Percentiles rank a stretch among this genome's conserved stretches.
Conservation (phyloP, 2,329 filamentous ascomycete species). For the Pestalotiopsis sp. region DNA sequence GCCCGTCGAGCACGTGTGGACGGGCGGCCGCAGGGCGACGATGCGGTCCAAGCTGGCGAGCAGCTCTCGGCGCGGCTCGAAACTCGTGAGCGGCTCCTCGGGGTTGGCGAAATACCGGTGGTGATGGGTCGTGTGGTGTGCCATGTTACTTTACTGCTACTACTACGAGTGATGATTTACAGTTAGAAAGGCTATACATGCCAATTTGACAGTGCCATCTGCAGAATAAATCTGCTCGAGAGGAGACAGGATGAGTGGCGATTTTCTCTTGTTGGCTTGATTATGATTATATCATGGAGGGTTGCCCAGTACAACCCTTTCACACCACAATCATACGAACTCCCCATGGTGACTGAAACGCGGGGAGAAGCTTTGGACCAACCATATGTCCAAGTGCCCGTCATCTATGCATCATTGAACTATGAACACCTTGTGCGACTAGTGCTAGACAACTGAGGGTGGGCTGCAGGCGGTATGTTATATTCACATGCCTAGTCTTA, state of each 20-base stretch:
- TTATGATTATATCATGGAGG: too few relatives aligned
- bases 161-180: too few relatives aligned
- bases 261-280: too few relatives aligned
- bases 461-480: too few relatives aligned
- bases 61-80: constrained; percentile 23
- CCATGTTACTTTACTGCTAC: neutral
- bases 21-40: constrained; percentile 22
- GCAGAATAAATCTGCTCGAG: neutral
- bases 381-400: neutral
- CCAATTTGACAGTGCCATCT: neutral
- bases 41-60: constrained; percentile 26
- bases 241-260: too few relatives aligned
- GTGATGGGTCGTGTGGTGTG: neutral
- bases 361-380: neutral
- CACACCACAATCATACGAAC: neutral
- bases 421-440: neutral
- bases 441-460: neutral
- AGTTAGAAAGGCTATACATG: neutral
- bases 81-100: constrained; percentile 6
- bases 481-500: too few relatives aligned
- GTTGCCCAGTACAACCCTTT: neutral
- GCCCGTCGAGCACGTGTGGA: constrained; percentile 29
- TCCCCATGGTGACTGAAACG: neutral
- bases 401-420: neutral
- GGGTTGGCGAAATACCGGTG: constrained; percentile 24